Base-by-base conservation (phyloP, 352 stramenopile genomes). In the Thraustochytrium sp. region DNA sequence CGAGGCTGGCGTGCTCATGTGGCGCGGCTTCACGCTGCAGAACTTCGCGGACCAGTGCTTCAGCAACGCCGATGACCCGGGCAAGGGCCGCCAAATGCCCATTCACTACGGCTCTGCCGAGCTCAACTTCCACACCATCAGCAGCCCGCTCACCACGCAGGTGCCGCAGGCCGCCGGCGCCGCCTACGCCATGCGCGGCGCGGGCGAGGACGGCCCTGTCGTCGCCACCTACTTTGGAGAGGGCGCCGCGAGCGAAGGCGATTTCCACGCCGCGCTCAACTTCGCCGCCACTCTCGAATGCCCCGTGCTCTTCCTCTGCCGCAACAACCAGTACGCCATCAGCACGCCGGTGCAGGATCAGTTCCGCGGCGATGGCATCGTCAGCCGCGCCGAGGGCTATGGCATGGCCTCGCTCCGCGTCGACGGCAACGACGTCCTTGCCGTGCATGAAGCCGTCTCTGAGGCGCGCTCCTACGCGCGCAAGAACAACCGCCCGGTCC, bases 261-360 rank as follows among this genome's bases (percentile, higher is more conserved):
- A 99, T 85, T 98, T 98, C 87, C 96, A 99, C 84, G 96, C 96
- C 4, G 93, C 87, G 51, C 86, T 98, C 59, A 99, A 98, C 85
- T 97, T 99, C 92, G 95, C 96, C 0, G 90, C 96, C 0, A 98
- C 96, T 0, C 94, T 98, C 54, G 92, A 97, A 44, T 93, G 90
- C 21, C 97, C 97, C 4, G 93, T 98, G 51, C 89, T 99, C 3
- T 99, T 99, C 86, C 94, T 99, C 86, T 98, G 94, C 85, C 90
- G 97, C 18, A 99, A 99, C 89, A 99, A 99, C 87, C 96, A 96
- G 8, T 99, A 98, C 86, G 97, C 96, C 4, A 99, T 99, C 85
- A 92, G 89, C 75, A 99, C 97, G 26, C 92, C 96, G 0, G 94
- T 94, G 0, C 86, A 87, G 42, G 96, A 99, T 85, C 97, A 99